phyloP scores from a whole-genome alignment of 2,329 filamentous ascomycete genomes.

The Aspergillus novofumigatus region DNA sequence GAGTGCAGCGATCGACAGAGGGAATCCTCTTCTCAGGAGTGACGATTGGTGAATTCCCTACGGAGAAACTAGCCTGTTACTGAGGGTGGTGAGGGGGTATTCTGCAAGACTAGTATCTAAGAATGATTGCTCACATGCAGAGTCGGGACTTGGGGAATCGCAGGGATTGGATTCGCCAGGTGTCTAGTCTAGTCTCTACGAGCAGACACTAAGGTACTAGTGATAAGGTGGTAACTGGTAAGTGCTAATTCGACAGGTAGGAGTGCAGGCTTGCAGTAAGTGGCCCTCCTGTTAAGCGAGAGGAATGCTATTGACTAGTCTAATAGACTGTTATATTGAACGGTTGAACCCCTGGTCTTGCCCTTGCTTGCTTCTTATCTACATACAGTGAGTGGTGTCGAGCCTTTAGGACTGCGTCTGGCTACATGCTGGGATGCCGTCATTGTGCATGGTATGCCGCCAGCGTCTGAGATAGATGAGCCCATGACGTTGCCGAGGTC shows the following conservation, averaged over 20 bases:
- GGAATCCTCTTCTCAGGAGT: not conserved
- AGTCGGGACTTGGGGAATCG: not conserved
- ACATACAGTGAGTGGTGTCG: not conserved
- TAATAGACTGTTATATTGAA: not conserved
- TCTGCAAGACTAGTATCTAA: not conserved
- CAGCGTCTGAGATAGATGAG: not conserved
- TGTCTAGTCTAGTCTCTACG: not conserved
- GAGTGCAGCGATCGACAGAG: not conserved
- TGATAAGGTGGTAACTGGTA: not conserved
- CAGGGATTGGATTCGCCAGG: not conserved
- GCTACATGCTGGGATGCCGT: not conserved
- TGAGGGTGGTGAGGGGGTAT: not conserved
- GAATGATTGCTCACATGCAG: not conserved
- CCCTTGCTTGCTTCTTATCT: not conserved
- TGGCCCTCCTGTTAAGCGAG: not conserved
- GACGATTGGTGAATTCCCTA: not conserved
- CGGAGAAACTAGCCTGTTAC: not conserved
- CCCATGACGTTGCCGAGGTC: not conserved
- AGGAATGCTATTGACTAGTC: not conserved
- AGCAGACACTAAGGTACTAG: not conserved
- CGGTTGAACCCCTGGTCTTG: not conserved
- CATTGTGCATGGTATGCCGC: not conserved
- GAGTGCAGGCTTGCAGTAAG: not conserved
- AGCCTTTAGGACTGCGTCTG: not conserved
- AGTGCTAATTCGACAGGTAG: not conserved